Evolutionary conservation across 495 filamentous ascomycete genomes (phyloP).

Genomic region (Hypoxylon fragiforme): DNA sequence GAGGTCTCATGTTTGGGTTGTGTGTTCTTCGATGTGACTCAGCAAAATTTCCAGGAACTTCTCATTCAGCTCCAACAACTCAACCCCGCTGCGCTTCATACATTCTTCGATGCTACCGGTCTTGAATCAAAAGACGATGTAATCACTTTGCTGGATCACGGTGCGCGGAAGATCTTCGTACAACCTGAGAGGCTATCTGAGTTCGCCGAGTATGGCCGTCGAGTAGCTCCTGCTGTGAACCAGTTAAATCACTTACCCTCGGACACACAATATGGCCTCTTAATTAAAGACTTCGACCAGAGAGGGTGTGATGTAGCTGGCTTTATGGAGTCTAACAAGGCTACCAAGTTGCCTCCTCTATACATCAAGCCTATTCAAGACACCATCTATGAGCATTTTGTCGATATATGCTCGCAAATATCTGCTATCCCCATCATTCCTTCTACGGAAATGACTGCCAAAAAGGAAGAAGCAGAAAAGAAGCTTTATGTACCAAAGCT

Average conservation of each 20-base stretch:
- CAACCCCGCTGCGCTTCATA: constrained; percentile 65
- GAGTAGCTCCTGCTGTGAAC: constrained; percentile 48
- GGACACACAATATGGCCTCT: constrained; percentile 45
- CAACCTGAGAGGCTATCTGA: constrained; percentile 61
- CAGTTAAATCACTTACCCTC: constrained; percentile 35
- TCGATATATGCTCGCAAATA: constrained; percentile 55
- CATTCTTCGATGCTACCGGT: constrained; percentile 75
- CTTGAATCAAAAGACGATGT: constrained; percentile 71
- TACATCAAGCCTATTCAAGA: constrained; percentile 50
- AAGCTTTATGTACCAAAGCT: constrained; percentile 67
- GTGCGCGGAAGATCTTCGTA: constrained; percentile 86
- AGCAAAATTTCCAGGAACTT: constrained; percentile 59
- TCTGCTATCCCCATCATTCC: constrained; percentile 80
- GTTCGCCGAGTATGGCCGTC: constrained; percentile 47
- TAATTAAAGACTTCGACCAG: constrained; percentile 52
- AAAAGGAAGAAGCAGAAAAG: constrained; percentile 58
- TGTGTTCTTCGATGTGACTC: constrained; percentile 69
- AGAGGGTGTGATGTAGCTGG: constrained; percentile 41
- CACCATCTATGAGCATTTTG: constrained; percentile 54
- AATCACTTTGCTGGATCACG: constrained; percentile 78
- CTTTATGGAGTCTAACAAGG: constrained; percentile 51
- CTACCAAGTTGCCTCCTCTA: constrained; percentile 48
- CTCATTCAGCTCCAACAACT: constrained; percentile 65
- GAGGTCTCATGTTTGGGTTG: constrained; percentile 79
- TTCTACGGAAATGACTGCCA: constrained; percentile 66